Percentiles rank a stretch among this genome's conserved stretches.
Conservation (phyloP, 164 flowering plant genomes). For the Vitis rotundifolia region DNA sequence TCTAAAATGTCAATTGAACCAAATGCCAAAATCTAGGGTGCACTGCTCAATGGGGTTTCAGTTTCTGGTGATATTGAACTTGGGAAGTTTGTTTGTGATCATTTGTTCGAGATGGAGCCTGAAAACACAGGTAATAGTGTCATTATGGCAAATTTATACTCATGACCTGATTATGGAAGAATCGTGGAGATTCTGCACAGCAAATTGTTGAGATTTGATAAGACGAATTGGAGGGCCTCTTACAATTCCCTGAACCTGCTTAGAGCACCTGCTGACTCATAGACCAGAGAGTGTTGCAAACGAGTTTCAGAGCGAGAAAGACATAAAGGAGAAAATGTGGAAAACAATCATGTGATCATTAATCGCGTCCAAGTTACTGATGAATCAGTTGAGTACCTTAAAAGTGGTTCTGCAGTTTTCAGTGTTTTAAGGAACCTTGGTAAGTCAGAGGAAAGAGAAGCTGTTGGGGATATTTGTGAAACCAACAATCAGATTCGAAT, state of each 20-base stretch:
- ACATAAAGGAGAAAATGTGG: slow-evolving; percentile 17
- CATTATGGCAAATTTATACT: slow-evolving; percentile 73
- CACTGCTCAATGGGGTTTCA: slow-evolving; percentile 72
- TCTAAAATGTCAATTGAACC: slow-evolving; percentile 72
- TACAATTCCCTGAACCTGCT: slow-evolving; percentile 28
- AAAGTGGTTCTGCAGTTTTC: too few relatives aligned
- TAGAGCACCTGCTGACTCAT: slow-evolving; percentile 35
- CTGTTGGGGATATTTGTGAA: slow-evolving; percentile 1
- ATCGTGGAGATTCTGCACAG: slow-evolving; percentile 32
- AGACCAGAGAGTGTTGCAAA: slow-evolving; percentile 34
- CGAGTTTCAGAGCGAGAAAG: slow-evolving; percentile 28
- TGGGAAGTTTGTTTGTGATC: slow-evolving; percentile 58
- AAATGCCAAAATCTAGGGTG: slow-evolving; percentile 78
- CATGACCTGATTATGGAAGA: slow-evolving; percentile 37
- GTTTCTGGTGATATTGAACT: slow-evolving; percentile 60
- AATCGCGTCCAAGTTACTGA: slow-evolving; percentile 18
- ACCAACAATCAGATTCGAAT: neutral
- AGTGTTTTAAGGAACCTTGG: neutral
- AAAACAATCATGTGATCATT: slow-evolving; percentile 19
- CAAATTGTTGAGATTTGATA: slow-evolving; percentile 29
- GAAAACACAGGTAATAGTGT: slow-evolving; percentile 68
- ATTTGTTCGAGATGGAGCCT: slow-evolving; percentile 70
- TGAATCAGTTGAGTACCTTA: neutral
- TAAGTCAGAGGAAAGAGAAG: slow-evolving; percentile 15
- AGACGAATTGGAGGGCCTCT: slow-evolving; percentile 23